A percentile compares a stretch with the other conserved stretches of the same genome.
Evolutionary conservation across 257 asterid genomes (phyloP).

Genomic region (Solanum arcanum): DNA sequence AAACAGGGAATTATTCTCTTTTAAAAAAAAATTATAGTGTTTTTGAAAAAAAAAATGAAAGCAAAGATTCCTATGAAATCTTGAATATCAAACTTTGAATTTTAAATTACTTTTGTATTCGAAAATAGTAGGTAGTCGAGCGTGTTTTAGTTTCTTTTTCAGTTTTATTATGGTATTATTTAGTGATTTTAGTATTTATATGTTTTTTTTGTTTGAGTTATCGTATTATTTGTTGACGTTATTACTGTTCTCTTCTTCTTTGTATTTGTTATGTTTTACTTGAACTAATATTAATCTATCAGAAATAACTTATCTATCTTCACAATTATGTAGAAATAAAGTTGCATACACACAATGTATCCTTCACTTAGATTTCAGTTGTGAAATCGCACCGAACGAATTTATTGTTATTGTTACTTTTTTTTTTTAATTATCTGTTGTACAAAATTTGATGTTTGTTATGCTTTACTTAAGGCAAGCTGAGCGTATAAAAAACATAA

Average conservation of each 20-base stretch:
- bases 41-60: background rate
- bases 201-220: background rate
- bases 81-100: background rate
- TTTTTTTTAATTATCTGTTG: background rate
- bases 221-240: background rate
- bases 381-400: background rate
- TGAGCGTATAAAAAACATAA: too few relatives aligned
- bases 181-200: background rate
- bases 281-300: rapidly evolving
- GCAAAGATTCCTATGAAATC: background rate
- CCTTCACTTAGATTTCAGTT: background rate
- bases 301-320: background rate
- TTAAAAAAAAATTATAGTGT: background rate
- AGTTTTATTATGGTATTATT: too few relatives aligned
- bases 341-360: background rate
- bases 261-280: background rate
- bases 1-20: background rate
- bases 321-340: background rate
- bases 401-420: background rate
- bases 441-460: background rate
- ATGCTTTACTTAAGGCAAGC: background rate
- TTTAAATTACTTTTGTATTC: background rate
- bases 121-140: background rate
- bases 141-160: background rate
- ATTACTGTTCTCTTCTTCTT: background rate